A percentile compares a stretch with the other conserved stretches of the same genome.
Evolutionary conservation across 345 rosid genomes (phyloP).

Genomic region (Cardamine chenopodiifolia): DNA sequence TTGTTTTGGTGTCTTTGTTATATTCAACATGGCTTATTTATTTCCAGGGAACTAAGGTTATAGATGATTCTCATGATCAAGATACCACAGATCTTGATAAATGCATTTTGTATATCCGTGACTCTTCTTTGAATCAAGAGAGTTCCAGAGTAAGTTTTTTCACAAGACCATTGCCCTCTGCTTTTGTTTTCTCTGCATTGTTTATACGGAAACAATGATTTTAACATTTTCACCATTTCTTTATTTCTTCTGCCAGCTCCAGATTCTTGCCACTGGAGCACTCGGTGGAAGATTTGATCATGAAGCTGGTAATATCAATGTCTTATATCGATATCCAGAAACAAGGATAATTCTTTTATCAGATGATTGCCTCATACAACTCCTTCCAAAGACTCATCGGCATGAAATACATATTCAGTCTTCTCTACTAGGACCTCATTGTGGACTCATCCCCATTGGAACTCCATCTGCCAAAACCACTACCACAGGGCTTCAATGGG

Average conservation of each 20-base stretch:
- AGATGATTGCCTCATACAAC: conserved; percentile 76
- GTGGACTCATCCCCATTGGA: conserved; percentile 91
- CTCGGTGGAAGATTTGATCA: conserved; percentile 98
- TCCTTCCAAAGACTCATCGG: conserved; percentile 67
- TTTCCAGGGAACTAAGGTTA: conserved; percentile 76
- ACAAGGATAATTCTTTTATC: conserved; percentile 65
- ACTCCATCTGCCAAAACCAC: conserved; percentile 68
- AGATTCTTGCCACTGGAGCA: conserved; percentile 91
- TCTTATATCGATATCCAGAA: conserved; percentile 61
- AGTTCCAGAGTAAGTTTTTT: conserved; percentile 56
- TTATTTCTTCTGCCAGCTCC: conserved; percentile 48
- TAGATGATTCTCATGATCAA: conserved; percentile 87
- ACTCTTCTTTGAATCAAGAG: conserved; percentile 51
- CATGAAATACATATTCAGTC: conserved; percentile 68
- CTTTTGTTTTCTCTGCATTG: background rate
- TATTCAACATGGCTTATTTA: background rate
- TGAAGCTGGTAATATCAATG: conserved; percentile 87
- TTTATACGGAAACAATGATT: background rate
- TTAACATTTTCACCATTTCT: background rate
- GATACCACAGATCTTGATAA: conserved; percentile 96
- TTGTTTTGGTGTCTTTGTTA: background rate
- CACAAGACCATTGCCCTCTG: background rate
- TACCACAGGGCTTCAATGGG: conserved; percentile 88
- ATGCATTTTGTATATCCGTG: conserved; percentile 60
- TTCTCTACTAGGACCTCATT: conserved; percentile 79